Conservation (phyloP, 2,329 filamentous ascomycete species). For the Fusarium sp. region DNA sequence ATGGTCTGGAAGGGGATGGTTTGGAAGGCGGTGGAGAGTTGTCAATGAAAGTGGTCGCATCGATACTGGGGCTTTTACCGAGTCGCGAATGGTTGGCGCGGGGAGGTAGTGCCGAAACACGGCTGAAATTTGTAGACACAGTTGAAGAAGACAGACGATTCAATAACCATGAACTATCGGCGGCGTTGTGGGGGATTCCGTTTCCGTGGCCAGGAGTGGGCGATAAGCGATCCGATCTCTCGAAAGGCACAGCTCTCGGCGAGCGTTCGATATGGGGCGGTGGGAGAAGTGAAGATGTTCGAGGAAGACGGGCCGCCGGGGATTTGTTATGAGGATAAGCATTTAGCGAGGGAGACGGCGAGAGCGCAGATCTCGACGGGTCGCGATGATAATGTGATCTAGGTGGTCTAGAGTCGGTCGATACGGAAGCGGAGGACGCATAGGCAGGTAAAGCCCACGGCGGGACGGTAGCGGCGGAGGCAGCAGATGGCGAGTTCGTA, state of each 20-base stretch:
- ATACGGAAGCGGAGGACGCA: slow-evolving; percentile 29
- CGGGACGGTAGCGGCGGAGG: slow-evolving; percentile 42
- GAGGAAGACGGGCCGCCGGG: slow-evolving; percentile 54
- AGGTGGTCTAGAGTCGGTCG: slow-evolving; percentile 39
- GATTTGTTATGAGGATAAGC: slow-evolving; percentile 48
- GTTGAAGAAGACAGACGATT: slow-evolving; percentile 69
- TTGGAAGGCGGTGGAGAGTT: slow-evolving; percentile 50
- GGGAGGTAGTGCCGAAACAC: slow-evolving; percentile 54
- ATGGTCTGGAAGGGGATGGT: slow-evolving; percentile 47
- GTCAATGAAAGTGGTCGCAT: slow-evolving; percentile 55
- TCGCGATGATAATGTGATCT: slow-evolving; percentile 35
- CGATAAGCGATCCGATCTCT: slow-evolving; percentile 39
- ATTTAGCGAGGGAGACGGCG: slow-evolving; percentile 36
- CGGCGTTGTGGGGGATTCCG: slow-evolving; percentile 50
- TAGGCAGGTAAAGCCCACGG: slow-evolving; percentile 40
- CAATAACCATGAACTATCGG: slow-evolving; percentile 62
- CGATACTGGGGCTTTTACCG: slow-evolving; percentile 60
- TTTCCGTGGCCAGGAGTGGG: slow-evolving; percentile 33
- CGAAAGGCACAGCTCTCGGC: slow-evolving; percentile 34
- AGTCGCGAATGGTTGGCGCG: slow-evolving; percentile 52
- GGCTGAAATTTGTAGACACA: slow-evolving; percentile 57
- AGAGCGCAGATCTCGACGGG: slow-evolving; percentile 35
- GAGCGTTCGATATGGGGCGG: slow-evolving; percentile 52
- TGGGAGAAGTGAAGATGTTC: slow-evolving; percentile 61
- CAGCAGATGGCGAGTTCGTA: background rate